Evolutionary conservation across 169 alveolate species (phyloP), one percentile per base, ranked within the genome.

Genomic region (Eimeria zaria): DNA sequence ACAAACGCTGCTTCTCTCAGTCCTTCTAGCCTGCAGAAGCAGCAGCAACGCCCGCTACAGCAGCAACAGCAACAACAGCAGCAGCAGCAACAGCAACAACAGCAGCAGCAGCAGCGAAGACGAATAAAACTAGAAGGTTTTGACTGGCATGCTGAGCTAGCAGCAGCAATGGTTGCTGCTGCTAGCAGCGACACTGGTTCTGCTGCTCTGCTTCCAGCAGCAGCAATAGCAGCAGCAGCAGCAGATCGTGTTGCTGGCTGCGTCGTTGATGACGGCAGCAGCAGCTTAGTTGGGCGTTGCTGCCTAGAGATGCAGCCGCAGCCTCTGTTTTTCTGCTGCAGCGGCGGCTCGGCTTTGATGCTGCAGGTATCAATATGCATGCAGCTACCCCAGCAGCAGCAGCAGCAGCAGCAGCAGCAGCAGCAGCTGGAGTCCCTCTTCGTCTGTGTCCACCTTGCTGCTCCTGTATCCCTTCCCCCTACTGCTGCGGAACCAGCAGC

Each of bases 121-220:
- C 88, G 88, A 18, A 48, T 78, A 46, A 18, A 78, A 4, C 44
- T 78, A 27, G 22, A 46, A 1, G 88, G 88, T 7, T 22, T 44
- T 44, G 64, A 24, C 18, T 78, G 88, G 88, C 88, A 39, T 5
- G 60, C 64, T 20, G 74, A 83, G 76, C 74, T 83, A 55, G 91
- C 91, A 53, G 91, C 91, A 53, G 20, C 91, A 27, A 83, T 83
- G 91, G 48, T 55, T n/a, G 91, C 91, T 83, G 91, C 91, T 41
- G 91, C 91, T 11, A 83, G 91, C 73, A 48, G 73, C n/a, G 91
- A 83, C 91, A 83, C 76, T 33, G 60, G 76, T 0, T 48, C 91
- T 48, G 69, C 91, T 24, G 51, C 73, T 73, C 74, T 83, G 69
- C 91, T 83, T 73, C 91, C 91, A 27, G 73, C 91, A 48, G 73